These are phyloP conservation scores for Juncus effusus DNA, from an alignment of 176 grass and related monocot genomes.

Conservation along the genomic window DNA sequence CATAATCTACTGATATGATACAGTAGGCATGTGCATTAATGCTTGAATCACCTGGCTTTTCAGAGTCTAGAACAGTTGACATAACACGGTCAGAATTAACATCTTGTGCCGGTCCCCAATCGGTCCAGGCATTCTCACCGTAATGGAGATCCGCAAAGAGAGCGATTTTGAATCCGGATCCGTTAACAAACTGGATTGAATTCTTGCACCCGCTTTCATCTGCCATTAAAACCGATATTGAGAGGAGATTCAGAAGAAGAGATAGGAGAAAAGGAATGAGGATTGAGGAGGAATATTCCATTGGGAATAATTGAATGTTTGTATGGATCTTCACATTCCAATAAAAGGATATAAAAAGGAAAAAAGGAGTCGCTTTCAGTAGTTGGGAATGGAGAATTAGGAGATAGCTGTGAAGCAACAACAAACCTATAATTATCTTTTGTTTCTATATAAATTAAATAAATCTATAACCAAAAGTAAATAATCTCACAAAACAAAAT, in stretches of 20 bases:
- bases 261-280: neutral
- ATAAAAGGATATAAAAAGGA: no score
- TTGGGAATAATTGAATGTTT: no score
- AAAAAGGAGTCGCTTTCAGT: no score
- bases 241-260: slow-evolving; percentile 5
- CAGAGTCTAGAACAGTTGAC: slow-evolving; percentile 62
- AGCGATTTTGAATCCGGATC: slow-evolving; percentile 58
- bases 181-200: slow-evolving; percentile 34
- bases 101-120: slow-evolving; percentile 81
- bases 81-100: slow-evolving; percentile 57
- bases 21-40: neutral
- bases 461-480: no score
- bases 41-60: slow-evolving; percentile 50
- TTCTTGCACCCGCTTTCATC: slow-evolving; percentile 6
- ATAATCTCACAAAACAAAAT: no score
- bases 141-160: slow-evolving; percentile 93
- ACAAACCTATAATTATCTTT: no score
- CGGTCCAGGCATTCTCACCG: slow-evolving; percentile 83
- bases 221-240: neutral
- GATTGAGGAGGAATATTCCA: neutral
- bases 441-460: no score
- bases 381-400: no score
- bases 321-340: no score
- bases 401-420: no score
- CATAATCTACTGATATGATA: no score